phyloP scores from a whole-genome alignment of 495 filamentous ascomycete genomes.

The Tuber microsphaerosporum region DNA sequence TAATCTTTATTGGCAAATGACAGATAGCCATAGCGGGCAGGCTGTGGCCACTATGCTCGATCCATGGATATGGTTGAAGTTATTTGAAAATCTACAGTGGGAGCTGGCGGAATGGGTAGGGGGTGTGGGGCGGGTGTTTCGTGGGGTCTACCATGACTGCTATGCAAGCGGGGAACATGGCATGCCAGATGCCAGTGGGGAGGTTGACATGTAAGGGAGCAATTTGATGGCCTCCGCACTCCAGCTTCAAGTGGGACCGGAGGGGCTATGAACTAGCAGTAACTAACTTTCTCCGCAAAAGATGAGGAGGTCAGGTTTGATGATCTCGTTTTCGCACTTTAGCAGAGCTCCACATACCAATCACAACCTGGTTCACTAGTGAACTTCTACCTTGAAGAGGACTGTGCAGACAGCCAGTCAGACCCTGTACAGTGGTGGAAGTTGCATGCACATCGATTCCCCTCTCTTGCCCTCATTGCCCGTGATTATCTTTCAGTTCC shows the following conservation, averaged over 20 bases:
- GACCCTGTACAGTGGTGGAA: constrained; percentile 6
- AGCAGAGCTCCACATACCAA: background rate
- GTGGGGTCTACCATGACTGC: background rate
- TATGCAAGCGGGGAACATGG: background rate
- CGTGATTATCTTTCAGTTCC: constrained; percentile 8
- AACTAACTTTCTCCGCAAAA: background rate
- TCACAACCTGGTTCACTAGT: background rate
- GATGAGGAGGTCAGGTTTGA: background rate
- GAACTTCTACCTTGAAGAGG: background rate
- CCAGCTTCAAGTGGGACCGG: constrained; percentile 8
- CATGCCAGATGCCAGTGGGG: background rate
- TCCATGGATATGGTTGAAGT: background rate
- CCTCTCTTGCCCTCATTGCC: constrained; percentile 7
- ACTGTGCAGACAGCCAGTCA: background rate
- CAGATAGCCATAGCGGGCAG: background rate
- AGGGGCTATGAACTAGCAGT: background rate
- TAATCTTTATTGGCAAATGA: constrained; percentile 9
- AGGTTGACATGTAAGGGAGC: background rate
- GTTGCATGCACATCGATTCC: constrained; percentile 1
- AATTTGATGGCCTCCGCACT: background rate
- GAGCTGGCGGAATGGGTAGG: background rate
- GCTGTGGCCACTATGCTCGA: background rate
- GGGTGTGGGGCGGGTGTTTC: background rate
- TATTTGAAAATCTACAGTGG: background rate
- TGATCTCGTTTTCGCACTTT: background rate